These are phyloP conservation scores for Eruca vesicaria DNA, from an alignment of 441 rosid species.

Conservation along the genomic window DNA sequence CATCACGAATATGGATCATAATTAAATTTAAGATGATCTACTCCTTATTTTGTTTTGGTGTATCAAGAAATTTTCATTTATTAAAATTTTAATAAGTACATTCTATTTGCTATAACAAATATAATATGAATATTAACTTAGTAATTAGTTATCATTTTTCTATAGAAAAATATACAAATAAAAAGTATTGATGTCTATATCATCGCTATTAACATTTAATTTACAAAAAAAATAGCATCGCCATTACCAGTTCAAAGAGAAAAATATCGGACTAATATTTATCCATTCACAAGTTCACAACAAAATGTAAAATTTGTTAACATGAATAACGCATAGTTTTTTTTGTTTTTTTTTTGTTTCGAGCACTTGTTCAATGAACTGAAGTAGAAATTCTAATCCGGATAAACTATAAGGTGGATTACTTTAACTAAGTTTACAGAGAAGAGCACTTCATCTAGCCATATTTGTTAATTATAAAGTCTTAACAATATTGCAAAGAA, in stretches of 20 bases:
- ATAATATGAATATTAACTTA: neutral
- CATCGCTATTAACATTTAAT: too few species aligned
- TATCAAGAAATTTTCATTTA: neutral
- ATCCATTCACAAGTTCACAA: neutral
- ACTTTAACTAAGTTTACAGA: neutral
- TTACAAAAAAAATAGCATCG: neutral
- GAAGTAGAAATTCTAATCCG: neutral
- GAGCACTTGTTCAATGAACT: neutral
- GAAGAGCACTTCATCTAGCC: neutral
- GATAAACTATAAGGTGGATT: neutral
- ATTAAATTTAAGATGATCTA: neutral
- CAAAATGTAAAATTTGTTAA: neutral
- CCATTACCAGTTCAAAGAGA: neutral
- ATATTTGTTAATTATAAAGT: neutral
- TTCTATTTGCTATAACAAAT: neutral
- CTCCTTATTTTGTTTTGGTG: neutral
- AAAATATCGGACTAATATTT: neutral
- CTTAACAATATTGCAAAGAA: too few species aligned
- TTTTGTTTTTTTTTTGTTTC: too few species aligned
- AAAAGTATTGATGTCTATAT: neutral
- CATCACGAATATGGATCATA: neutral
- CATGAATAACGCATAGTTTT: neutral
- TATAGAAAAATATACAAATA: neutral
- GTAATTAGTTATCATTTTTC: neutral
- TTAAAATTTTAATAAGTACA: neutral